These are phyloP conservation scores for Tubosaeta brunneosetosa DNA, from an alignment of 768 basidiomycete species.

Conservation along the genomic window DNA sequence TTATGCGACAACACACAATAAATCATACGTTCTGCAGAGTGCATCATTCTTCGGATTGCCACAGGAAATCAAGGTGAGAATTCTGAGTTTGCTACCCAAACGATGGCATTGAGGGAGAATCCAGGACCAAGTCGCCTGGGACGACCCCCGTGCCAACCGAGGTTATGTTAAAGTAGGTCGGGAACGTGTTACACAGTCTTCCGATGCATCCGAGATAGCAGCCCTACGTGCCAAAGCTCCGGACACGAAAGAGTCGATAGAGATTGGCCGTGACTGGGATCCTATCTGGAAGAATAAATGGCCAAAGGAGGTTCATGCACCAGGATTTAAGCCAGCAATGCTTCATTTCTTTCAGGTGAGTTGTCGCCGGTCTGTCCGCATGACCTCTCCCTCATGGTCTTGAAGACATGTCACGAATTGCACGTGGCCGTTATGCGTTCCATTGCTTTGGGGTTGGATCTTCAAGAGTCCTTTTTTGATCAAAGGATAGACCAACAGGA, in stretches of 20 bases:
- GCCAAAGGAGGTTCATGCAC: conserved; percentile 60
- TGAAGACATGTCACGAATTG: conserved; percentile 67
- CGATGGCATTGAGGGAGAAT: not conserved
- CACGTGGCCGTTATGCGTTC: conserved; percentile 80
- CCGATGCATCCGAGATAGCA: conserved; percentile 68
- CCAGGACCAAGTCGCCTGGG: conserved; percentile 68
- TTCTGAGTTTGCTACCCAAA: not conserved
- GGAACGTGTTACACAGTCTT: conserved; percentile 75
- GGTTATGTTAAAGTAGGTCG: conserved; percentile 80
- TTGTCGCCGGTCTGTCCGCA: not conserved
- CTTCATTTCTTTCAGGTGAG: conserved; percentile 67
- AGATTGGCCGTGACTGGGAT: conserved; percentile 86
- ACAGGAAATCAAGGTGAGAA: conserved; percentile 50
- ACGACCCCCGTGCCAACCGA: conserved; percentile 79
- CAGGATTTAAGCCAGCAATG: conserved; percentile 69
- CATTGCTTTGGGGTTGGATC: conserved; percentile 72
- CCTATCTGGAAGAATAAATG: conserved; percentile 74
- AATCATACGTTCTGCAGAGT: conserved; percentile 45
- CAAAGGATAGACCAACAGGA: conserved; percentile 67
- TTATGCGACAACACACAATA: not conserved
- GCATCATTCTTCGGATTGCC: conserved; percentile 71
- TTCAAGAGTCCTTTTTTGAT: conserved; percentile 75
- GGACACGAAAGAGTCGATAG: conserved; percentile 82
- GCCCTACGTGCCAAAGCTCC: conserved; percentile 69
- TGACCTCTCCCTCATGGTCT: conserved; percentile 7